Base-by-base conservation (phyloP, 192 early-diverging fungal genomes). In the Thamnidium elegans region DNA sequence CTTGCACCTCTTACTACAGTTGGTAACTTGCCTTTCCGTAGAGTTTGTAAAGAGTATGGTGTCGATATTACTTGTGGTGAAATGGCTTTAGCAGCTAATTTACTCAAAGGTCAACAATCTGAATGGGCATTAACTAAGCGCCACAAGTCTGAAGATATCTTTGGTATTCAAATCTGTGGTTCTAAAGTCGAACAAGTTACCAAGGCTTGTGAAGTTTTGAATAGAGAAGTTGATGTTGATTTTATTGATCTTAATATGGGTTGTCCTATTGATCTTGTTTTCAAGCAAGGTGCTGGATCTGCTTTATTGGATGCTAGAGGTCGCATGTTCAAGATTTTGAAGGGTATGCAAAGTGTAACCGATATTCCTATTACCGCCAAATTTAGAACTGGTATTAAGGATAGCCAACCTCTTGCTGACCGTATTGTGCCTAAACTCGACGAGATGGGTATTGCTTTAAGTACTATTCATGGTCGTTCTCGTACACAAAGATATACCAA, bases 231-330 rank as follows among this genome's bases (percentile, higher is more conserved):
- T 20, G 75, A 84, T 7, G 86, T 96, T 14, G 95, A 99, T 71
- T 99, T 99, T 75, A 83, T 99, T 30, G 97, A 99, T 74, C 69
- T 99, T 56, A 99, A 99, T 76, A 79, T 94, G 84, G 97, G 97
- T 0, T 99, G 97, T 74, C 97, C 97, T 11, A 91, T 97, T 30
- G 97, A 99, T 54, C 69, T 89, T 17, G 85, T 97, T 30, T 92
- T 77, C 62, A 87, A 87, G 14, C 58, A 59, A 71, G 97, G 97
- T 48, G 79, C 79, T 39, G 97, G 97, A 43, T 89, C 86, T 52
- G 92, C 92, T 36, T 79, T 99, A 60, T 67, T 98, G 72, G 82
- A 82, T 3, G 65, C 85, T 1, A 73, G 78, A 11, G 81, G 75
- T 54, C 88, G 87, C 31, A 76, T 99, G 48, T 73, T 77, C 23